Conservation (phyloP, 805 yeast species). For the Hanseniaspora thailandica region DNA sequence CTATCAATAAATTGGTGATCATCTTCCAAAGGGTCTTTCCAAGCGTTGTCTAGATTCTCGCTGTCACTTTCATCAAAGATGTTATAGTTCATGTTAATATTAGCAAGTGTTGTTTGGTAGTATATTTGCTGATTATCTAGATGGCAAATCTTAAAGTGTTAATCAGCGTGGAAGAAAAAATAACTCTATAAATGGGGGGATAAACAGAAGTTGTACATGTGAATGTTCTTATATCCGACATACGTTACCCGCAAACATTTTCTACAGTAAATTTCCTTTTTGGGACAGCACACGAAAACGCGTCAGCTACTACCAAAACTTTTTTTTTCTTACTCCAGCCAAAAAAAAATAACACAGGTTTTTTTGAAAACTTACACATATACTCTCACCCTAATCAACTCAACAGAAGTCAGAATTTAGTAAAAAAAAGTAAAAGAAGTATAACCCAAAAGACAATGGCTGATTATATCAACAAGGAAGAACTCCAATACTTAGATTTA, state of each 20-base stretch:
- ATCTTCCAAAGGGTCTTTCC: constrained; percentile 3
- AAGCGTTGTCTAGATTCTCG: background rate
- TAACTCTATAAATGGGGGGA: background rate
- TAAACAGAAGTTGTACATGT: background rate
- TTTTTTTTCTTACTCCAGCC: too few relatives aligned
- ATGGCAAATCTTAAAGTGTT: background rate
- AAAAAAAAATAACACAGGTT: too few relatives aligned
- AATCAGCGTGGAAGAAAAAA: too few relatives aligned
- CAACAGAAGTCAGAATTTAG: too few relatives aligned
- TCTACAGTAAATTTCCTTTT: background rate
- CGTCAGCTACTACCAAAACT: background rate
- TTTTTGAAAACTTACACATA: too few relatives aligned
- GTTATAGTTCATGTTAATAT: constrained; percentile 1
- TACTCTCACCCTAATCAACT: background rate
- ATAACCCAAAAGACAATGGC: background rate
- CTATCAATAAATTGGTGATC: background rate
- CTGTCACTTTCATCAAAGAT: constrained; percentile 4
- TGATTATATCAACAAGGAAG: constrained; percentile 40
- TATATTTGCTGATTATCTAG: background rate
- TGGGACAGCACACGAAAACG: background rate
- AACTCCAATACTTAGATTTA: constrained; percentile 75
- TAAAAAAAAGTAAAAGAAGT: background rate
- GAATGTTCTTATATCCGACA: background rate
- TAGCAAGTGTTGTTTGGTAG: background rate
- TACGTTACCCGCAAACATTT: background rate